These are phyloP conservation scores for Dactylella cylindrospora DNA, from an alignment of 2,329 filamentous ascomycete genomes.

Conservation along the genomic window DNA sequence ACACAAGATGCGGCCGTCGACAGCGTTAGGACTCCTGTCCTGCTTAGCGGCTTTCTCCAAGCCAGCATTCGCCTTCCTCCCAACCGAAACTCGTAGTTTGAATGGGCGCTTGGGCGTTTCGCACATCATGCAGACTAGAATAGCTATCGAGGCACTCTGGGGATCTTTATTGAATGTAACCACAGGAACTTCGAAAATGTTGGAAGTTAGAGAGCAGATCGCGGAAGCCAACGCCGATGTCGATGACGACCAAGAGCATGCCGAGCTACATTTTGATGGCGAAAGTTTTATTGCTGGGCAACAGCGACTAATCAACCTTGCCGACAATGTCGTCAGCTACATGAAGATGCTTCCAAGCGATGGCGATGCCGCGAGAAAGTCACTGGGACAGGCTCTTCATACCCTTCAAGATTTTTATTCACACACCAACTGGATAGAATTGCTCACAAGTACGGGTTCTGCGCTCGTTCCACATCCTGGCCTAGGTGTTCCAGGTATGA, in stretches of 20 bases:
- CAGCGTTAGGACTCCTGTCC: no score
- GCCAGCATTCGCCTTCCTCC: background rate
- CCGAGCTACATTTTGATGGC: slow-evolving; percentile 35
- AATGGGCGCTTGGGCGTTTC: slow-evolving; percentile 3
- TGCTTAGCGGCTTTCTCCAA: no score
- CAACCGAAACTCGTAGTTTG: background rate
- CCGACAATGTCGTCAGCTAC: slow-evolving; percentile 2
- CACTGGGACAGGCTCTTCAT: slow-evolving; percentile 34
- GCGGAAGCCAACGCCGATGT: slow-evolving; percentile 19
- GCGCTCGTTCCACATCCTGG: slow-evolving; percentile 15
- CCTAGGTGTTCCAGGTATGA: slow-evolving; percentile 18
- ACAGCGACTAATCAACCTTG: slow-evolving; percentile 17
- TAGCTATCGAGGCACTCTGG: slow-evolving; percentile 9
- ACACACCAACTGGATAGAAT: slow-evolving; percentile 37
- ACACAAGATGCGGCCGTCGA: no score
- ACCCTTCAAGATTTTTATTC: slow-evolving; percentile 36
- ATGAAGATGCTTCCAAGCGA: background rate
- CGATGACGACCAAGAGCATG: slow-evolving; percentile 25
- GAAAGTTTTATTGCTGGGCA: slow-evolving; percentile 28
- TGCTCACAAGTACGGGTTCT: background rate
- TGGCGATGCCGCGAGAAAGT: slow-evolving; percentile 9
- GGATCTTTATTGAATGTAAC: slow-evolving; percentile 1
- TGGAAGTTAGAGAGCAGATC: slow-evolving; percentile 13
- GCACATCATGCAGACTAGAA: slow-evolving; percentile 19
- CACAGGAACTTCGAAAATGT: no score